Conservation (phyloP, 2,329 filamentous ascomycete genomes). For the Curvularia sp. region DNA sequence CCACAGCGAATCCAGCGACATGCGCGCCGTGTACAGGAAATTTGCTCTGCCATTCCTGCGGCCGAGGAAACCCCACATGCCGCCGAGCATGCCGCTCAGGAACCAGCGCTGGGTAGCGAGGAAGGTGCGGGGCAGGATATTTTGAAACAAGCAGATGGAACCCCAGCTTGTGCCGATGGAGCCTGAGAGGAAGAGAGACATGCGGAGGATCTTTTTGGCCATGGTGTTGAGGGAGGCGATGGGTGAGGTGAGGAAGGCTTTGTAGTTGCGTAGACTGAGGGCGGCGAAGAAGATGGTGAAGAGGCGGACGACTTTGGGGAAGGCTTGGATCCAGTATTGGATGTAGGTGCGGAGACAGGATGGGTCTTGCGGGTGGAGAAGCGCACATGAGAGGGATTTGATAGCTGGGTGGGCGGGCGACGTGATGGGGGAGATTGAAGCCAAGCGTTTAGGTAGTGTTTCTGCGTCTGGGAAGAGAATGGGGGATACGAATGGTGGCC, state of each 20-base stretch:
- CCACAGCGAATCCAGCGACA: slow-evolving; percentile 85
- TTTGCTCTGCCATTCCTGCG: slow-evolving; percentile 63
- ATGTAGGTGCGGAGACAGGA: slow-evolving; percentile 88
- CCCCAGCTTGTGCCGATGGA: slow-evolving; percentile 89
- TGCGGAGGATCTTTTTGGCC: slow-evolving; percentile 72
- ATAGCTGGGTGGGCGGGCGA: slow-evolving; percentile 87
- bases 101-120: slow-evolving; percentile 88
- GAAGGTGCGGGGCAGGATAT: slow-evolving; percentile 73
- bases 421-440: slow-evolving; percentile 76
- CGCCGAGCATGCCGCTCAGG: slow-evolving; percentile 83
- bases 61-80: slow-evolving; percentile 83
- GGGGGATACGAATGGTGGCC: slow-evolving; percentile 88
- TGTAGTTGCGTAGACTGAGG: slow-evolving; percentile 73
- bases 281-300: slow-evolving; percentile 77
- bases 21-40: slow-evolving; percentile 79
- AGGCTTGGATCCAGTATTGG: slow-evolving; percentile 83
- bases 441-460: slow-evolving; percentile 70
- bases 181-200: slow-evolving; percentile 79
- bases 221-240: slow-evolving; percentile 70
- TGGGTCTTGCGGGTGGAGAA: slow-evolving; percentile 85
- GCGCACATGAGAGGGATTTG: slow-evolving; percentile 82
- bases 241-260: slow-evolving; percentile 72
- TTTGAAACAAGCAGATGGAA: slow-evolving; percentile 86
- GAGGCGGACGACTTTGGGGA: slow-evolving; percentile 78
- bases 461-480: slow-evolving; percentile 78